Base-by-base conservation (phyloP, 306 rosid genomes). In the Alnus rubra region DNA sequence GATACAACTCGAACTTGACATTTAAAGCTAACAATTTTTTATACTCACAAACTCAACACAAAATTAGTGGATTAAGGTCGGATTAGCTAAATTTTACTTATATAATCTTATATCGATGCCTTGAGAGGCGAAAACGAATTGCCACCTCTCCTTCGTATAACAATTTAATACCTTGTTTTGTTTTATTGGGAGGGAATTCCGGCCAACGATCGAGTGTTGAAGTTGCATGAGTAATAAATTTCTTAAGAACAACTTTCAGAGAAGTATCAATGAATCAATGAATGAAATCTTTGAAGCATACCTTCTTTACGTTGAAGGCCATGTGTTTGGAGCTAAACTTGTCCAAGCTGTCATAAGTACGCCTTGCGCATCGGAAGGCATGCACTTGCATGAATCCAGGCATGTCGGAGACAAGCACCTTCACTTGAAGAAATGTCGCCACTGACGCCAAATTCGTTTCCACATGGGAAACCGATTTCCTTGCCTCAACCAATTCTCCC, bases 241-340 rank as follows among this genome's bases (percentile, higher is more conserved):
- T 37, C 50, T 39, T 8, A 8, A 67, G 50, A 67, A 39, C 12
- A 37, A 2, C 3, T 60, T 45, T 2, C 39, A 63, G n/a, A 55
- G 51, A 74, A 75, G 10, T 55, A 7, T 0, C 9, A 3, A 13
- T 50, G 15, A 72, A 9, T 42, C 5, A 42, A 42, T 5, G 45
- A 42, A 30, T 60, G 58, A 31, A 59, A 69, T 11, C 39, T 76
- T 33, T 35, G 52, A 65, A 83, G 62, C 49, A 60, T 84, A 95
- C 99, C 99, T 91, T 95, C 83, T 95, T 95, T 5, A 95, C 84
- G 88, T 89, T 95, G 75, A 81, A 89, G 80, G 98, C 99, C 44
- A 91, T 90, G 78, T 87, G 92, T 73, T 87, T 91, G 14, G 92
- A 44, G 83, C 98, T 95, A 11, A 92, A 89, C 88, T 86, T 76